phyloP scores from a whole-genome alignment of 1,284 basidiomycete genomes.

The Clitocybe nebularis region DNA sequence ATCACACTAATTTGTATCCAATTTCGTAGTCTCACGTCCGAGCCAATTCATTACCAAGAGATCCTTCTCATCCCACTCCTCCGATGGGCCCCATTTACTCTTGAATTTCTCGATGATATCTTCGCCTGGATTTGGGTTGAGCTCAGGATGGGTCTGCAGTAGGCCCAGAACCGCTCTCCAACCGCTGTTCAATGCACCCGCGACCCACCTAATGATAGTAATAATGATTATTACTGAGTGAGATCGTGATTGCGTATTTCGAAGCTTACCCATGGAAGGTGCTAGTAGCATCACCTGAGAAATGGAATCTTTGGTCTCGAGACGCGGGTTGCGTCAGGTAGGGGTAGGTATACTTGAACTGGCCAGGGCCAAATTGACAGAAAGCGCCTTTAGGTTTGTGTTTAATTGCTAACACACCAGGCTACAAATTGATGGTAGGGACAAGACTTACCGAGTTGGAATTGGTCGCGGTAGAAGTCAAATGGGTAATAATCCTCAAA shows the following conservation, averaged over 20 bases:
- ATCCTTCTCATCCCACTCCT: conserved; percentile 16
- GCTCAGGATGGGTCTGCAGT: conserved; percentile 15
- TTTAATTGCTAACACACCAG: neutral
- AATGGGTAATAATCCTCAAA: conserved; percentile 17
- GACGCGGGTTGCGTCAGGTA: conserved; percentile 15
- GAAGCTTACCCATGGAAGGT: conserved; percentile 15
- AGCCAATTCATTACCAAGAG: conserved; percentile 9
- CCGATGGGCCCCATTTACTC: conserved; percentile 12
- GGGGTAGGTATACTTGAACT: conserved; percentile 17
- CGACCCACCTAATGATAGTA: conserved; percentile 14
- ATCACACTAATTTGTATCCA: too few species aligned
- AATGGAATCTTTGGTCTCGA: conserved; percentile 13
- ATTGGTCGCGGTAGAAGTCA: conserved; percentile 17
- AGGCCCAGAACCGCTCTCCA: conserved; percentile 14
- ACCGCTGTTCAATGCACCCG: conserved; percentile 16
- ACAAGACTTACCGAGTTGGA: conserved; percentile 15
- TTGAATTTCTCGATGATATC: conserved; percentile 16
- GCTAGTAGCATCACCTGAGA: conserved; percentile 19
- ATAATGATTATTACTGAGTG: neutral
- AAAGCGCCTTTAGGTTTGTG: conserved; percentile 14
- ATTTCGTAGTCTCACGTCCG: conserved; percentile 7
- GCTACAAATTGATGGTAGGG: neutral
- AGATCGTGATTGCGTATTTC: neutral
- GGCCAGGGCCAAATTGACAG: conserved; percentile 15
- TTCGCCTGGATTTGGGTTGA: conserved; percentile 15